Base-by-base conservation (phyloP, 805 yeast species). In the Maudiozyma turicensis region DNA sequence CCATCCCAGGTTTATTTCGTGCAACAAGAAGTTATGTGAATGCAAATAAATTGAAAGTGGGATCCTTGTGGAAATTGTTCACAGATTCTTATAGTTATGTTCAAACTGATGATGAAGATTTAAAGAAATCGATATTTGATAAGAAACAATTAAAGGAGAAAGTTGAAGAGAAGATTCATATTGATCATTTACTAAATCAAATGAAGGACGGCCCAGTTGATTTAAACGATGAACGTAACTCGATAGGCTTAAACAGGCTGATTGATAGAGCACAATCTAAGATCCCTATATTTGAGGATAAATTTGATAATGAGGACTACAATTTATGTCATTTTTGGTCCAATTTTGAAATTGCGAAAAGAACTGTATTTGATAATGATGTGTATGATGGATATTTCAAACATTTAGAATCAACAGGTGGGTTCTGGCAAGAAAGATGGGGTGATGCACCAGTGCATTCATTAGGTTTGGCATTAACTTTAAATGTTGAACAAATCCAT, bases 361-460 rank as follows among this genome's bases (percentile, higher is more conserved):
- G 88, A 2, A 89, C 83, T 56, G 65, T 90, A 26, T 90, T 87
- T 72, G 72, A 76, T 42, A 78, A 85, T 20, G 73, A 76, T 4
- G 63, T 72, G 26, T 93, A 91, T 66, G 74, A 79, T 46, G 72
- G 72, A 30, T 90, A 82, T 62, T 87, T 86, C 64, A 68, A 80
- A 42, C 77, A 72, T 56, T 66, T 91, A 46, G 97, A 93, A 49
- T 46, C 66, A 7, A 69, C 80, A 3, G 88, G 90, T 8, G 97
- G 98, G 0, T 90, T 91, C 61, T 89, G 81, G 74, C 74, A 76
- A 47, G 96, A 93, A 64, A 72, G 99, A 59, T 91, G 97, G 97
- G 98, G 98, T 1, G 98, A 91, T 72, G 96, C 97, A 0, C 96
- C 97, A 0, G 81, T 91, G 5, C 97, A 89, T 64, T 83, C 96